Evolutionary conservation across 2,329 filamentous ascomycete genomes (phyloP).

Genomic region (Fusarium sublunatum): DNA sequence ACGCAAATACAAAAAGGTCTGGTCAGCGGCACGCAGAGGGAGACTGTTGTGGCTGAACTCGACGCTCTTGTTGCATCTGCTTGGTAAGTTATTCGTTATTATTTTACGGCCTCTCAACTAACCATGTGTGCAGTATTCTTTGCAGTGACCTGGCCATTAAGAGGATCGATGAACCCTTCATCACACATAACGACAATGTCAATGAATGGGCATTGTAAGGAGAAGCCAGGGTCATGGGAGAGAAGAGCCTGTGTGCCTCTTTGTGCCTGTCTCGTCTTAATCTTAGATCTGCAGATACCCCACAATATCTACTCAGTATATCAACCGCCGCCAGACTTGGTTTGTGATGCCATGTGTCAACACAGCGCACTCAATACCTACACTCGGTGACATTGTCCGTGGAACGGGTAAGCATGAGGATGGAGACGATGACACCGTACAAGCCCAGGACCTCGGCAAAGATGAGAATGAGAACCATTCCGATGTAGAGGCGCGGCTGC

Average conservation of each 20-base stretch:
- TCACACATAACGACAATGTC: slow-evolving; percentile 76
- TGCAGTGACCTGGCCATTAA: slow-evolving; percentile 97
- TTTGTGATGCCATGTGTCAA: background rate
- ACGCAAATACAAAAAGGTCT: slow-evolving; percentile 82
- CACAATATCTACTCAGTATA: slow-evolving; percentile 31
- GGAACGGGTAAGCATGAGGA: slow-evolving; percentile 61
- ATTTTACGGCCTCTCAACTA: background rate
- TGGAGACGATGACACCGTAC: slow-evolving; percentile 61
- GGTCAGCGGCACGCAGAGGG: slow-evolving; percentile 76
- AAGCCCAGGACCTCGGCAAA: slow-evolving; percentile 59
- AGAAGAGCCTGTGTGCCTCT: slow-evolving; percentile 27
- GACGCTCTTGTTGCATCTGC: slow-evolving; percentile 91
- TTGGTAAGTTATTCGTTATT: slow-evolving; percentile 69
- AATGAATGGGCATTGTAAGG: slow-evolving; percentile 80
- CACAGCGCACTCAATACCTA: slow-evolving; percentile 43
- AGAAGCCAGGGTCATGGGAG: slow-evolving; percentile 19
- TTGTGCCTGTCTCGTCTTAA: slow-evolving; percentile 34
- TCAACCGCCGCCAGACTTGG: slow-evolving; percentile 5
- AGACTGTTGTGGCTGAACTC: slow-evolving; percentile 86
- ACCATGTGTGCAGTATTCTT: slow-evolving; percentile 73
- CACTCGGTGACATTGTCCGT: slow-evolving; percentile 54
- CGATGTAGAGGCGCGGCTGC: slow-evolving; percentile 59
- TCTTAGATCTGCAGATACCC: slow-evolving; percentile 47
- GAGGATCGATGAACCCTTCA: slow-evolving; percentile 92
- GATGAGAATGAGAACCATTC: slow-evolving; percentile 62